These are phyloP conservation scores for Allium sativum DNA, from an alignment of 106 monocot species.

Conservation along the genomic window DNA sequence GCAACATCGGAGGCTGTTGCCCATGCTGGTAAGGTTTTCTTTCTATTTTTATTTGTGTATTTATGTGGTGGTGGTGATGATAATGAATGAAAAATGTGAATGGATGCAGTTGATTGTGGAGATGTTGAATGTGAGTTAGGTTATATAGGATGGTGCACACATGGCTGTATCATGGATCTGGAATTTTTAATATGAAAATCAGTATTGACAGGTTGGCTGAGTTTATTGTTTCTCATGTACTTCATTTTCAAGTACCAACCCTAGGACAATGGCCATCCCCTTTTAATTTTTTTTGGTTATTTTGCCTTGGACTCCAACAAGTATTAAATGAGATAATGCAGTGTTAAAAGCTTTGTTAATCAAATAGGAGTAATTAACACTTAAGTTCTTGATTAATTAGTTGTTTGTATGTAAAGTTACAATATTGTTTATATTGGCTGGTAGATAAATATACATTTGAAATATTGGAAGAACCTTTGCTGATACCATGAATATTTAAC, in stretches of 20 bases:
- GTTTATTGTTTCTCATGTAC: neutral
- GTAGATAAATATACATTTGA: too few relatives aligned
- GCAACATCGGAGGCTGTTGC: constrained; percentile 58
- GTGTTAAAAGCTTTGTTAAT: too few relatives aligned
- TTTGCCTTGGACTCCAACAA: too few relatives aligned
- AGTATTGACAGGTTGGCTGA: constrained; percentile 2
- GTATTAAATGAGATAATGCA: too few relatives aligned
- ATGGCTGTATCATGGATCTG: neutral
- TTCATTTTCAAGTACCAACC: too few relatives aligned
- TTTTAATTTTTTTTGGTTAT: neutral
- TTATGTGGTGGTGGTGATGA: neutral
- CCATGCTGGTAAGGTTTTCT: constrained; percentile 20
- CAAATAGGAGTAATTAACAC: too few relatives aligned
- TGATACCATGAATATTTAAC: too few relatives aligned
- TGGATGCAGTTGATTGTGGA: neutral
- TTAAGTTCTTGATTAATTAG: too few relatives aligned
- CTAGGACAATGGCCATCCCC: too few relatives aligned
- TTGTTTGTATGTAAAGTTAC: too few relatives aligned
- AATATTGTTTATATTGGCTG: too few relatives aligned
- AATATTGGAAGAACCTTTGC: too few relatives aligned
- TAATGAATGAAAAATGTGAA: neutral
- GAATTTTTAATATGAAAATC: neutral
- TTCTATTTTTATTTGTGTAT: neutral
- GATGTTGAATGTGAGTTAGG: neutral
- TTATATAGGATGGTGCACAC: neutral